Conservation (phyloP, 1,284 basidiomycete genomes). For the Hypsizygus ulmarius region DNA sequence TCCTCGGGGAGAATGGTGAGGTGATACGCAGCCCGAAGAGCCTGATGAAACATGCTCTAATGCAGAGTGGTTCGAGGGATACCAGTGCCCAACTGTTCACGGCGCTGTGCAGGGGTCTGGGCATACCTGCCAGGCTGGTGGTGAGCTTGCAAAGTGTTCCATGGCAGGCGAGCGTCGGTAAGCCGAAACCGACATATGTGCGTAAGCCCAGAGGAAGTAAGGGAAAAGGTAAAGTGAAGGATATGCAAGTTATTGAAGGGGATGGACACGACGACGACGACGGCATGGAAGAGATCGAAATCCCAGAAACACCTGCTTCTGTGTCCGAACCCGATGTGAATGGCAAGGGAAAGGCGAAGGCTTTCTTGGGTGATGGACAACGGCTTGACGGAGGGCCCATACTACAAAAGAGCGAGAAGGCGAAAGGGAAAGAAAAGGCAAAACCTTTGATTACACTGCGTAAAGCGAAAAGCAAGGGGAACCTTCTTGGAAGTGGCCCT, state of each 20-base stretch:
- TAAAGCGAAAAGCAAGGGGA: conserved; percentile 48
- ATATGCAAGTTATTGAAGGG: conserved; percentile 17
- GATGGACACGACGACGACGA: conserved; percentile 29
- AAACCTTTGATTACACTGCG: conserved; percentile 55
- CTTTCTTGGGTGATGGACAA: conserved; percentile 38
- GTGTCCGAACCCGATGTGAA: conserved; percentile 19
- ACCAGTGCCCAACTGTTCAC: conserved; percentile 92
- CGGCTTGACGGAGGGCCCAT: conserved; percentile 38
- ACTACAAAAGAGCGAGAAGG: conserved; percentile 39
- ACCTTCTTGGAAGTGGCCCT: conserved; percentile 31
- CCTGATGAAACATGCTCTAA: conserved; percentile 85
- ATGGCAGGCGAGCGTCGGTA: conserved; percentile 68
- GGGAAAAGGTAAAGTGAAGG: conserved; percentile 25
- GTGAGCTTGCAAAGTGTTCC: conserved; percentile 90
- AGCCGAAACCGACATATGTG: conserved; percentile 43
- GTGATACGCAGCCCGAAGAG: conserved; percentile 75
- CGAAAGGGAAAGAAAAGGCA: conserved; percentile 53
- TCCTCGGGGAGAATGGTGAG: conserved; percentile 62
- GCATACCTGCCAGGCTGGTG: conserved; percentile 86
- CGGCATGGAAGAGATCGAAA: conserved; percentile 40
- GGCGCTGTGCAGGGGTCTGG: conserved; percentile 82
- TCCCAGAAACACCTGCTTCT: conserved; percentile 23
- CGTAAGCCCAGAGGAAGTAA: conserved; percentile 35
- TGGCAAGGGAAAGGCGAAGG: conserved; percentile 24
- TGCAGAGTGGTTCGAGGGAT: conserved; percentile 82